These are phyloP conservation scores for Coelastrella sp. DNA, from an alignment of 139 green algal species.

Conservation along the genomic window DNA sequence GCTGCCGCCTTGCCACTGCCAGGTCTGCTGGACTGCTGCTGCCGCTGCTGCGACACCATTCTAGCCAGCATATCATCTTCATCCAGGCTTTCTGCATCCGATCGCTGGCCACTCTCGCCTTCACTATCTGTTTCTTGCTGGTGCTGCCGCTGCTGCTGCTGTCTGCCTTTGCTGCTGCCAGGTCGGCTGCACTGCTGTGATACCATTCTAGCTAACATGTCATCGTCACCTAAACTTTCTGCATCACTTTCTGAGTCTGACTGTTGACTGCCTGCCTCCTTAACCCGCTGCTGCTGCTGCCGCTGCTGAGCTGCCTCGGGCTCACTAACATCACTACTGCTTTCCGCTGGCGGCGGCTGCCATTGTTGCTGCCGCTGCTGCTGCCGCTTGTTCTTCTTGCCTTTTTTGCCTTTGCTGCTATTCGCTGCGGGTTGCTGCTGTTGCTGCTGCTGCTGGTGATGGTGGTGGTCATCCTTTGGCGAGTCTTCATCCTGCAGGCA, in stretches of 20 bases:
- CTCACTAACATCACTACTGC: background rate
- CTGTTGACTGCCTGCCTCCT: background rate
- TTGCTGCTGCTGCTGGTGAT: slow-evolving; percentile 11
- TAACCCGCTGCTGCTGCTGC: background rate
- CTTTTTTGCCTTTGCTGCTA: slow-evolving; percentile 30
- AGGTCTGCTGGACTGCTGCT: background rate
- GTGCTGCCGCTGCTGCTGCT: slow-evolving; percentile 42
- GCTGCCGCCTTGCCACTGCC: background rate
- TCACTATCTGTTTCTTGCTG: background rate
- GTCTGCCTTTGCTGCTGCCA: background rate
- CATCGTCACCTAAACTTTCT: background rate
- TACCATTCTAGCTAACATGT: background rate
- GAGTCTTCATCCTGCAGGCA: background rate
- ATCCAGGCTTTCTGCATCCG: slow-evolving; percentile 21
- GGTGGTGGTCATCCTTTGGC: background rate
- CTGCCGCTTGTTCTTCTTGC: slow-evolving; percentile 47
- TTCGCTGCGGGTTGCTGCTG: background rate
- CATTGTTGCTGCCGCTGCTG: background rate
- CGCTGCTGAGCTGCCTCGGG: background rate
- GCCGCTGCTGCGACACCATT: slow-evolving; percentile 25
- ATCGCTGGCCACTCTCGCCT: too few relatives aligned
- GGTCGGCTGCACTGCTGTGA: background rate
- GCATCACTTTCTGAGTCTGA: background rate
- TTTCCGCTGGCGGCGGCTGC: background rate
- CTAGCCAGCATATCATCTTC: slow-evolving; percentile 55